Conservation (phyloP, 768 basidiomycete species). For the Podaxis sp. region DNA sequence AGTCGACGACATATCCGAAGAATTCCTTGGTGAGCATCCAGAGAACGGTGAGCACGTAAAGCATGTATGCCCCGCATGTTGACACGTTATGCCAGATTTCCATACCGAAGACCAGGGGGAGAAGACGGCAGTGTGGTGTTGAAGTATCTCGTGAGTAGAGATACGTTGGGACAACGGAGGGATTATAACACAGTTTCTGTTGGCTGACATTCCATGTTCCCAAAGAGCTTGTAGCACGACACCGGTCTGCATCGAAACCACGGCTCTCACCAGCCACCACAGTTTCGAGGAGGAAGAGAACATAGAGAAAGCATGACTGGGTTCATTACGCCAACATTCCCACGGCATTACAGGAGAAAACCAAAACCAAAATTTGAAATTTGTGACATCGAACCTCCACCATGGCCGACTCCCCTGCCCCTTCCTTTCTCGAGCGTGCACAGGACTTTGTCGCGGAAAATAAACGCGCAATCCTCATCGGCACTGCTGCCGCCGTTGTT, state of each 20-base stretch:
- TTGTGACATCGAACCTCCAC: constrained; percentile 8
- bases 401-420: constrained; percentile 17
- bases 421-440: constrained; percentile 52
- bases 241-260: background rate
- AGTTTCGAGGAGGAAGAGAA: background rate
- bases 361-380: constrained; percentile 7
- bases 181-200: background rate
- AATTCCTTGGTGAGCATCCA: constrained; percentile 2
- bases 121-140: background rate
- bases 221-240: background rate
- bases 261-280: background rate
- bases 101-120: background rate
- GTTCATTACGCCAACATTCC: constrained; percentile 9
- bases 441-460: constrained; percentile 72
- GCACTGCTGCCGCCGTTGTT: constrained; percentile 65
- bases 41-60: background rate
- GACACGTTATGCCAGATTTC: background rate
- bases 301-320: background rate
- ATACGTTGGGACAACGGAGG: background rate
- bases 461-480: constrained; percentile 69
- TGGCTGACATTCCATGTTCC: background rate
- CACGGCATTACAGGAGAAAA: background rate
- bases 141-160: background rate
- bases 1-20: background rate
- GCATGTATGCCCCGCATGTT: background rate